These are phyloP conservation scores for Crithidia thermophila DNA, from an alignment of 208 protist species.

Conservation along the genomic window DNA sequence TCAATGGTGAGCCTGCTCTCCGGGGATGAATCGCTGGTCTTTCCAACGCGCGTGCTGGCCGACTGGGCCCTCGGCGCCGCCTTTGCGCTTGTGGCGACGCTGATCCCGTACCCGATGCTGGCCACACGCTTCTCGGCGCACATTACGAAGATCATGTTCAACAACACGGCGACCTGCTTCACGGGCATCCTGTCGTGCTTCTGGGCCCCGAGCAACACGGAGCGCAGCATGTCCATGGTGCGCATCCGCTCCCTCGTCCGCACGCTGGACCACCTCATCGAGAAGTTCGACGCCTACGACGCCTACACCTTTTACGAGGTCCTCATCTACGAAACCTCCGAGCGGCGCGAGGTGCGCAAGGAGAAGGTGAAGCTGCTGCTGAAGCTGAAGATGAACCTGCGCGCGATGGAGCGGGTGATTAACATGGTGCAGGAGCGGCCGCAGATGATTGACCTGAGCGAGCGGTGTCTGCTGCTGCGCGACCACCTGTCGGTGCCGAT, in stretches of 20 bases:
- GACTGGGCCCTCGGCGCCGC: slow-evolving; percentile 64
- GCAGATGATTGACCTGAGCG: slow-evolving; percentile 64
- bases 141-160: slow-evolving; percentile 40
- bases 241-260: slow-evolving; percentile 59
- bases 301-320: slow-evolving; percentile 69
- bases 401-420: slow-evolving; percentile 73
- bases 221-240: slow-evolving; percentile 79
- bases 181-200: slow-evolving; percentile 65
- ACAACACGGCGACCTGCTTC: slow-evolving; percentile 60
- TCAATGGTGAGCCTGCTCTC: slow-evolving; percentile 51
- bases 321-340: slow-evolving; percentile 68
- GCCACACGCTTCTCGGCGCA: slow-evolving; percentile 39
- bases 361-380: slow-evolving; percentile 61
- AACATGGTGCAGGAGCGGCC: slow-evolving; percentile 72
- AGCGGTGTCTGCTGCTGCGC: slow-evolving; percentile 55
- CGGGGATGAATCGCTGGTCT: slow-evolving; percentile 36
- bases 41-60: slow-evolving; percentile 42
- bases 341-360: slow-evolving; percentile 62
- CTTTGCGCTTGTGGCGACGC: slow-evolving; percentile 54
- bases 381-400: slow-evolving; percentile 70
- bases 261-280: slow-evolving; percentile 60
- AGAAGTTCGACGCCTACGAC: slow-evolving; percentile 51
- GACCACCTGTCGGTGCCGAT: slow-evolving; percentile 58
- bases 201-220: slow-evolving; percentile 68
- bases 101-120: slow-evolving; percentile 73